Evolutionary conservation across 306 rosid species (phyloP).

Genomic region (Chamaecrista fasciculata): DNA sequence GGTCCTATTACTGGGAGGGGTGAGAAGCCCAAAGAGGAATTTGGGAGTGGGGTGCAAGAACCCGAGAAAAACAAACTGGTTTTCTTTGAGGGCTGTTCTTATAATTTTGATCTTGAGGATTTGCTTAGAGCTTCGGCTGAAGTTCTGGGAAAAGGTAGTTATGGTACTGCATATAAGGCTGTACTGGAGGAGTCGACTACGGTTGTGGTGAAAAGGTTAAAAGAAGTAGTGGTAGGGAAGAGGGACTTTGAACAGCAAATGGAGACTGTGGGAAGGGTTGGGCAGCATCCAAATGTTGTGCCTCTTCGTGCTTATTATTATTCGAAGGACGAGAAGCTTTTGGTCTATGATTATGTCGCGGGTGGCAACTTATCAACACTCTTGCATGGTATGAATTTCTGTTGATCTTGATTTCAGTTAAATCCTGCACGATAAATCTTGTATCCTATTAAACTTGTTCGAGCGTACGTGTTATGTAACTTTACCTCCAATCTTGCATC

Average conservation of each 20-base stretch:
- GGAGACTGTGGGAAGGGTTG: slow-evolving; percentile 75
- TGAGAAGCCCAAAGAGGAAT: slow-evolving; percentile 83
- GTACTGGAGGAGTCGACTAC: slow-evolving; percentile 77
- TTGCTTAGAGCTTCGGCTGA: slow-evolving; percentile 85
- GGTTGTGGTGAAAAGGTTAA: slow-evolving; percentile 84
- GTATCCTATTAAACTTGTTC: not conserved
- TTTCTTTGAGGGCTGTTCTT: slow-evolving; percentile 85
- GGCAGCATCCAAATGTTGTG: slow-evolving; percentile 62
- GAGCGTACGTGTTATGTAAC: not conserved
- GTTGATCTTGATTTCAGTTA: slow-evolving; percentile 5
- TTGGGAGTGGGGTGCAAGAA: slow-evolving; percentile 90
- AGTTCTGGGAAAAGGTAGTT: slow-evolving; percentile 86
- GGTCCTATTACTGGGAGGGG: slow-evolving; percentile 65
- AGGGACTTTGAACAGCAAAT: slow-evolving; percentile 83
- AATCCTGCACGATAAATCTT: not conserved
- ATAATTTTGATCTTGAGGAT: slow-evolving; percentile 85
- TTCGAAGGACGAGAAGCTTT: slow-evolving; percentile 86
- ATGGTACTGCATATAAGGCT: slow-evolving; percentile 87
- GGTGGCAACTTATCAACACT: slow-evolving; percentile 66
- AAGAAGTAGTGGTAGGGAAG: slow-evolving; percentile 81
- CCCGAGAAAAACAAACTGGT: slow-evolving; percentile 84
- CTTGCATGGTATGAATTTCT: slow-evolving; percentile 62
- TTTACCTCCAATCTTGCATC: not conserved
- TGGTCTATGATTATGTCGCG: slow-evolving; percentile 63
- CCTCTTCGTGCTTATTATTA: slow-evolving; percentile 88